These are phyloP conservation scores for Mucor lusitanicus DNA, from an alignment of 371 early-diverging fungal species.

Conservation along the genomic window DNA sequence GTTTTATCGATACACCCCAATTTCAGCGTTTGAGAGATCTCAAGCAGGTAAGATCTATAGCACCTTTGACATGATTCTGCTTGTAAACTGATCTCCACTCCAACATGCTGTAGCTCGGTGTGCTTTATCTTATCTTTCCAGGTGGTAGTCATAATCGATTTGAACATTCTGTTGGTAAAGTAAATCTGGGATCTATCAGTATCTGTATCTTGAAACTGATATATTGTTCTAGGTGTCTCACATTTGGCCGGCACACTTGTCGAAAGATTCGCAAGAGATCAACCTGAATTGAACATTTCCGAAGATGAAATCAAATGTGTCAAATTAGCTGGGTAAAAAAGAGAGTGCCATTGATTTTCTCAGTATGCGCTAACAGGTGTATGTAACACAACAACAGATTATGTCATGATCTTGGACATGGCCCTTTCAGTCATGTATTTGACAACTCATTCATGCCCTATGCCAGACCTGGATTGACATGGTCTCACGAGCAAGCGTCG, in stretches of 20 bases:
- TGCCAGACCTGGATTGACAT: slow-evolving; percentile 62
- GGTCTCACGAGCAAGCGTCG: slow-evolving; percentile 91
- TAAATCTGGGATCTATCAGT: not conserved
- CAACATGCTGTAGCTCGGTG: slow-evolving; percentile 34
- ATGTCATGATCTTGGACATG: slow-evolving; percentile 91
- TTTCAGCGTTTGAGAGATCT: slow-evolving; percentile 90
- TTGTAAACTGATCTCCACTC: not conserved
- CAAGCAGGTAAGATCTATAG: slow-evolving; percentile 76
- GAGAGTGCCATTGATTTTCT: not conserved
- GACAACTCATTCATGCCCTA: slow-evolving; percentile 79
- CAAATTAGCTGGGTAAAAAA: slow-evolving; percentile 77
- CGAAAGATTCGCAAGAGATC: slow-evolving; percentile 66
- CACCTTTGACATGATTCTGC: slow-evolving; percentile 42
- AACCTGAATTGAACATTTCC: slow-evolving; percentile 83
- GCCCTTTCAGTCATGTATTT: slow-evolving; percentile 95
- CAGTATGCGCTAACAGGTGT: not conserved
- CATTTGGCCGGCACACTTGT: slow-evolving; percentile 82
- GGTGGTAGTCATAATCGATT: slow-evolving; percentile 92
- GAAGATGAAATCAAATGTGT: slow-evolving; percentile 83
- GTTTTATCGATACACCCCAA: slow-evolving; percentile 91
- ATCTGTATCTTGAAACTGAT: not conserved
- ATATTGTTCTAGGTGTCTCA: slow-evolving; percentile 60
- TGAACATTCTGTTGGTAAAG: slow-evolving; percentile 83
- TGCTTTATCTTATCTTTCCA: slow-evolving; percentile 90
- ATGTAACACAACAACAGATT: slow-evolving; percentile 41